Base-by-base conservation (phyloP, 352 stramenopile genomes). In the Globisporangium ultimum region DNA sequence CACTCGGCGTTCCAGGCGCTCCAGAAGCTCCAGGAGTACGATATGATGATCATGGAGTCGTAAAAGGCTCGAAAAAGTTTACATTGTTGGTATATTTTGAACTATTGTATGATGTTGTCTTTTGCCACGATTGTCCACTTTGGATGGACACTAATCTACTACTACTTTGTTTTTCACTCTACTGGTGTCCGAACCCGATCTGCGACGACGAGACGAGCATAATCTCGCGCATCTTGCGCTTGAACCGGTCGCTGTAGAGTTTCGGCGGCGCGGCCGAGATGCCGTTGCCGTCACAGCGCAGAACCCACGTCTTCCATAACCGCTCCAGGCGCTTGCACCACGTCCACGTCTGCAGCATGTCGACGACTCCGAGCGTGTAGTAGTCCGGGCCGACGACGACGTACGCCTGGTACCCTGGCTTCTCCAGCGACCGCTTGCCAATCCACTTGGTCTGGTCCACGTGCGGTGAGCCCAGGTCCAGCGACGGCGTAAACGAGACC, bases 341-440 rank as follows among this genome's bases (percentile, higher is more conserved):
- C 38, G 87, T 96, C 86, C 85, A 97, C 22, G 83, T 91, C 64
- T 97, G 88, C 24, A 97, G 68, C 63, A 97, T 96, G 61, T 97
- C 88, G n/a, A 97, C 86, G 22, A 97, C 68, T 38, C 88, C 88
- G 38, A 97, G 66, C 28, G 89, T 96, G 60, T 96, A 97, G 51
- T 88, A 91, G 55, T 95, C 84, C 0, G 88, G 87, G 0, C 85
- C 87, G 48, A 94, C 71, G 0, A 97, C 84, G 36, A 84, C 80
- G 34, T 63, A 86, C 17, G 82, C 84, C 45, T 88, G 78, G 48
- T 89, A 91, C 0, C 83, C 85, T 9, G 57, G 63, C 48, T 90
- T 94, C 32, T 85, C 81, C 10, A 85, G 48, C 9, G 74, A 76
- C 41, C 85, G 77, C 34, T 56, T 64, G 22, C 85, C 86, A 42